Percentiles rank a stretch among this genome's conserved stretches.
phyloP scores from a whole-genome alignment of 495 filamentous ascomycete genomes.

The Penicillium lividum region DNA sequence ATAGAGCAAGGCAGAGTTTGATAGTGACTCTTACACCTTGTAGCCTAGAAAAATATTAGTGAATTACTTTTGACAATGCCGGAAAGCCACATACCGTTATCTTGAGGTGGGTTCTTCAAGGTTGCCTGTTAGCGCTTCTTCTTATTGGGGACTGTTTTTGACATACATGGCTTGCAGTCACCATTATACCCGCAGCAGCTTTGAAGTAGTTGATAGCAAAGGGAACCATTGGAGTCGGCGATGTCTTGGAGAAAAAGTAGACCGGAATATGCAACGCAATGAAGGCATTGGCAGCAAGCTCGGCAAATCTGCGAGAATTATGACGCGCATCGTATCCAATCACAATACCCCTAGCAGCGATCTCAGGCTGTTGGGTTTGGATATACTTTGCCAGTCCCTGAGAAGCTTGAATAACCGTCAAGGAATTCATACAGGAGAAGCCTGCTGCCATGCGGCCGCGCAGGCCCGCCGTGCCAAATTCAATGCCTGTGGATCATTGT shows the following conservation, averaged over 20 bases:
- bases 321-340: conserved; percentile 70
- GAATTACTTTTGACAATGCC: neutral
- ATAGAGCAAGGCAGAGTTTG: neutral
- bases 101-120: conserved; percentile 60
- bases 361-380: conserved; percentile 37
- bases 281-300: conserved; percentile 65
- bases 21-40: conserved; percentile 54
- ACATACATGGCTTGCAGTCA: conserved; percentile 66
- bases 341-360: conserved; percentile 53
- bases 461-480: conserved; percentile 71
- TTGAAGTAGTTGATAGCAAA: conserved; percentile 59
- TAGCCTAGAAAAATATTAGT: conserved; percentile 48
- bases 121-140: conserved; percentile 22
- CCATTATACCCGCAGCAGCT: conserved; percentile 69
- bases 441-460: conserved; percentile 71
- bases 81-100: conserved; percentile 52
- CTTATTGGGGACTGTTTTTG: neutral
- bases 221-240: conserved; percentile 69
- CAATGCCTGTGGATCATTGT: conserved; percentile 47
- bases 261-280: conserved; percentile 61
- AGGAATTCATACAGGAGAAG: conserved; percentile 67
- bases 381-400: conserved; percentile 70
- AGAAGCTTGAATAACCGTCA: conserved; percentile 72
- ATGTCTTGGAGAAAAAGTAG: conserved; percentile 56
- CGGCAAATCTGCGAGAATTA: conserved; percentile 65